Evolutionary conservation across 2,329 filamentous ascomycete genomes (phyloP).

Genomic region (Endothia cerciana): DNA sequence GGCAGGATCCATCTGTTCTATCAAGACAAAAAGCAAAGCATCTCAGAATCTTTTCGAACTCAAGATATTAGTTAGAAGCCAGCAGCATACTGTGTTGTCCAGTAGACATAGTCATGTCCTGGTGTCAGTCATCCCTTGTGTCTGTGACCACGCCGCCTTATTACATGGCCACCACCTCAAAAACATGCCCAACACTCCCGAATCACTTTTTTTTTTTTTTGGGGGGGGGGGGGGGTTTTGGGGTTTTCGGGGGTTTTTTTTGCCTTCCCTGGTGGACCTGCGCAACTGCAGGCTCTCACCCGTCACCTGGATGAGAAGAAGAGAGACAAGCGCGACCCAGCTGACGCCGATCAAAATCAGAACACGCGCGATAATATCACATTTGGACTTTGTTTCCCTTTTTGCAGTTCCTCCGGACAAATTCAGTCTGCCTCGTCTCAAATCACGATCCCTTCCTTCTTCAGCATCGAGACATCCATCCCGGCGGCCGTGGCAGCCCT

Average conservation of each 20-base stretch:
- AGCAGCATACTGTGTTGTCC: neutral
- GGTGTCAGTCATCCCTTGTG: neutral
- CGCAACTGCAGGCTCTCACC: too few species aligned
- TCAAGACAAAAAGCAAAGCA: too few species aligned
- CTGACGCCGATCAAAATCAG: neutral
- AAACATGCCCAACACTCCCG: neutral
- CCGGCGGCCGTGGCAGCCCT: conserved; percentile 72
- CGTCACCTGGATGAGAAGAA: too few species aligned
- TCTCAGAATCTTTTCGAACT: too few species aligned
- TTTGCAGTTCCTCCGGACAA: neutral
- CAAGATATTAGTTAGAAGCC: neutral
- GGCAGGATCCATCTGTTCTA: too few species aligned
- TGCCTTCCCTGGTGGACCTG: too few species aligned
- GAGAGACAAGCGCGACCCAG: too few species aligned
- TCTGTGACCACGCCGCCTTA: neutral
- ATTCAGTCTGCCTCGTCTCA: conserved; percentile 32
- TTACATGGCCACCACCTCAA: neutral
- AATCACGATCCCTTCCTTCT: conserved; percentile 54
- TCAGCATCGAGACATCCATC: conserved; percentile 63
- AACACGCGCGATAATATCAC: neutral
- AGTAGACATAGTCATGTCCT: neutral
- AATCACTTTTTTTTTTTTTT: neutral
- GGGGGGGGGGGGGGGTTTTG: too few species aligned
- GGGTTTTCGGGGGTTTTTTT: too few species aligned
- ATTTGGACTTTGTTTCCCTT: neutral